Percentiles rank a stretch among this genome's conserved stretches.
These are phyloP conservation scores for Saturnispora sanitii DNA, from an alignment of 805 yeast species.

Conservation along the genomic window DNA sequence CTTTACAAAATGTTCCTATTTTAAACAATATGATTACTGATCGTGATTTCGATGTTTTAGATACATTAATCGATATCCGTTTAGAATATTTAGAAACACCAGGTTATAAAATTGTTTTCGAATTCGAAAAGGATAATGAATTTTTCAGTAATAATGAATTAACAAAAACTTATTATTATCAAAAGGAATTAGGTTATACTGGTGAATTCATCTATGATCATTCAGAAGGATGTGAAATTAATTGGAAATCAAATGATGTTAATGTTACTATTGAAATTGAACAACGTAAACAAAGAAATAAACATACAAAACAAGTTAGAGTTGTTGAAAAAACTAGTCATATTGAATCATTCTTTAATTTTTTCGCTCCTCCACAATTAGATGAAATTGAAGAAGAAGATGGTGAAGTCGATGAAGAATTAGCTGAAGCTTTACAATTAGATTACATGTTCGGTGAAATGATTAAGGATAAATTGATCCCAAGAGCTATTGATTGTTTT, in stretches of 20 bases:
- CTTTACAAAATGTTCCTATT: constrained; percentile 75
- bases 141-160: constrained; percentile 65
- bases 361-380: constrained; percentile 87
- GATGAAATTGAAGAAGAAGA: constrained; percentile 35
- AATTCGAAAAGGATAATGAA: constrained; percentile 59
- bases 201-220: constrained; percentile 97
- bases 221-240: constrained; percentile 81
- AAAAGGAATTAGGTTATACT: constrained; percentile 84
- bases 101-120: constrained; percentile 81
- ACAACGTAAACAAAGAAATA: constrained; percentile 95
- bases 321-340: constrained; percentile 92
- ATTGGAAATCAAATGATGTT: constrained; percentile 71
- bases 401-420: constrained; percentile 59
- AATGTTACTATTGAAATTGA: constrained; percentile 83
- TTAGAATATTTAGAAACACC: constrained; percentile 75
- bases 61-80: constrained; percentile 56
- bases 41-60: constrained; percentile 78
- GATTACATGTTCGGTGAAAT: constrained; percentile 96
- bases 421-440: constrained; percentile 76
- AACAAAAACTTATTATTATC: constrained; percentile 85
- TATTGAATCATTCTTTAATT: constrained; percentile 90
- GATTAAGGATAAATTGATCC: constrained; percentile 88
- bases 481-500: constrained; percentile 97
- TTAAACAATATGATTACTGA: constrained; percentile 81
- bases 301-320: constrained; percentile 91